Conservation (phyloP, 177 flowering plant genomes). For the Tripterygium wilfordii region DNA sequence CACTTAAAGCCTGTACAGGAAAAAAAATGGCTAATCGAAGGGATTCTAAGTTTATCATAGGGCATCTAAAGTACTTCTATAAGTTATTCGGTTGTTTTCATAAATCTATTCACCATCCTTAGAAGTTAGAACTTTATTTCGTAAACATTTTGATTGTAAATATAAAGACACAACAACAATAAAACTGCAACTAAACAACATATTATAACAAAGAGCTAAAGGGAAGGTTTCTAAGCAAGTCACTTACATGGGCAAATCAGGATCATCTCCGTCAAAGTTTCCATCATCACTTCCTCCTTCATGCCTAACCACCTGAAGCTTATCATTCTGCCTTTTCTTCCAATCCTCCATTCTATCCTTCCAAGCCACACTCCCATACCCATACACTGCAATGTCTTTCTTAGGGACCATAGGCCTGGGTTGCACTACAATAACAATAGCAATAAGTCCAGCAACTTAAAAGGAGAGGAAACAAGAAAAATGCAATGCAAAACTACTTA, state of each 20-base stretch:
- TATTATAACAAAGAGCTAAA: neutral
- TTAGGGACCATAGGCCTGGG: conserved; percentile 80
- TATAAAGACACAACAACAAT: too few relatives aligned
- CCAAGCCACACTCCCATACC: conserved; percentile 91
- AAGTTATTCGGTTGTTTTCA: too few relatives aligned
- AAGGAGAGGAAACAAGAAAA: neutral
- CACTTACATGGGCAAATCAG: conserved; percentile 7
- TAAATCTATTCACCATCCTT: too few relatives aligned
- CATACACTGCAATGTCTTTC: conserved; percentile 72
- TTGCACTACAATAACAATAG: conserved; percentile 35
- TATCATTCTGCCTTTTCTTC: conserved; percentile 55
- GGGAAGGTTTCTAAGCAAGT: neutral
- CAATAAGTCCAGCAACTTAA: neutral
- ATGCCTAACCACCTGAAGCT: conserved; percentile 7
- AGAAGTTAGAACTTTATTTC: too few relatives aligned
- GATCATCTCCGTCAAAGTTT: conserved; percentile 6
- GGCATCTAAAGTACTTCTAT: too few relatives aligned
- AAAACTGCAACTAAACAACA: too few relatives aligned
- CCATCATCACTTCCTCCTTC: conserved; percentile 4
- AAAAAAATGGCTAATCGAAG: too few relatives aligned
- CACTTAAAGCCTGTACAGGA: too few relatives aligned
- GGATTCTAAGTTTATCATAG: too few relatives aligned
- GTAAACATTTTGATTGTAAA: too few relatives aligned
- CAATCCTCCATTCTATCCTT: conserved; percentile 78
- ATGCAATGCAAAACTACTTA: conserved; percentile 14